phyloP scores from a whole-genome alignment of 2,329 filamentous ascomycete species.

The Chrysosporium keratinophilum region DNA sequence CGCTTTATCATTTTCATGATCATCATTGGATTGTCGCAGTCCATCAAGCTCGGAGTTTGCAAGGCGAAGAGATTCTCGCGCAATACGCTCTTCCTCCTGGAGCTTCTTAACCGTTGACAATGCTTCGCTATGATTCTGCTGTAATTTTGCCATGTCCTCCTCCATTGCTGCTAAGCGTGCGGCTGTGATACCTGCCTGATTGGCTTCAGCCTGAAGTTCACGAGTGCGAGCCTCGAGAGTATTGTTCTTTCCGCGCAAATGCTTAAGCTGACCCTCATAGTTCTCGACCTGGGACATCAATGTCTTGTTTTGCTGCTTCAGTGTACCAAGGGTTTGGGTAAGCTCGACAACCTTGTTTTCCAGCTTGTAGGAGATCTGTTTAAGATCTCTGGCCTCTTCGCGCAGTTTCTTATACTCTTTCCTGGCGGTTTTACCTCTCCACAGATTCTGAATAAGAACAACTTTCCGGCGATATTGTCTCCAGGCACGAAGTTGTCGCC shows the following conservation, averaged over 20 bases:
- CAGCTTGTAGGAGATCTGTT: conserved; percentile 98
- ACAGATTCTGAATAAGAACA: conserved; percentile 80
- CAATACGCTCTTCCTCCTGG: conserved; percentile 82
- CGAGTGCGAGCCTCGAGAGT: conserved; percentile 80
- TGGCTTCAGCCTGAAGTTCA: conserved; percentile 90
- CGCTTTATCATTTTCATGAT: conserved; percentile 74
- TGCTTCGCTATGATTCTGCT: conserved; percentile 81
- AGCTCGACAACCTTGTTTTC: conserved; percentile 99
- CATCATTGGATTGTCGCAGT: conserved; percentile 61
- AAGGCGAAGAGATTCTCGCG: conserved; percentile 69
- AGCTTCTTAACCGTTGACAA: conserved; percentile 82
- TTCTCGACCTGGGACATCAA: conserved; percentile 82
- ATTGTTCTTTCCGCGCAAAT: conserved; percentile 87
- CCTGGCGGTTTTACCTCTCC: conserved; percentile 74
- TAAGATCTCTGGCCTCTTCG: conserved; percentile 93
- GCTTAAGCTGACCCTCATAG: conserved; percentile 92
- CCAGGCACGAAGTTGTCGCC: conserved; percentile 69
- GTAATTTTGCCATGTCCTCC: conserved; percentile 86
- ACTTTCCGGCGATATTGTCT: conserved; percentile 82
- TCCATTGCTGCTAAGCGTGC: conserved; percentile 86
- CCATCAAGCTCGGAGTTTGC: conserved; percentile 73
- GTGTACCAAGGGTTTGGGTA: conserved; percentile 80
- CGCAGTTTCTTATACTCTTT: conserved; percentile 79
- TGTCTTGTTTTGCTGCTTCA: conserved; percentile 90
- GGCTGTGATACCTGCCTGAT: conserved; percentile 91